Conservation (phyloP, 495 filamentous ascomycete genomes). For the Neurospora africana region DNA sequence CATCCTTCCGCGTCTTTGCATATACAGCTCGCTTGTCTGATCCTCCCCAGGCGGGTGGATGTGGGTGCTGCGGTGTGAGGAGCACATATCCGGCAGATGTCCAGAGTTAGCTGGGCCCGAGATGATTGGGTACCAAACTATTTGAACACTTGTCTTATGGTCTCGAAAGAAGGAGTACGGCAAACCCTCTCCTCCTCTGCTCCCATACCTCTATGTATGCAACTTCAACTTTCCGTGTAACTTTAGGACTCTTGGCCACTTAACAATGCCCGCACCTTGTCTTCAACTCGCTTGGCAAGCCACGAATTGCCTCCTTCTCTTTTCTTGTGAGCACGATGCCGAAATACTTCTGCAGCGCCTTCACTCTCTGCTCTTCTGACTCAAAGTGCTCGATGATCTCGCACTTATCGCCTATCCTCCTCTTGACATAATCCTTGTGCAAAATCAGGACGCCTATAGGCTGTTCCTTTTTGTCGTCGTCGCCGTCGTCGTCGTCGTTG, state of each 20-base stretch:
- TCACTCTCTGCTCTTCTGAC: constrained; percentile 41
- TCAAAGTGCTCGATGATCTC: constrained; percentile 36
- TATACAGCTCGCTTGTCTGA: background rate
- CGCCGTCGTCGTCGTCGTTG: constrained; percentile 13
- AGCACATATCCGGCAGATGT: background rate
- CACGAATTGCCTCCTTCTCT: constrained; percentile 45
- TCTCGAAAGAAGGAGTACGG: background rate
- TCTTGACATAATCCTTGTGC: constrained; percentile 47
- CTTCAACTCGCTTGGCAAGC: constrained; percentile 36
- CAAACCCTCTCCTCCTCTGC: background rate
- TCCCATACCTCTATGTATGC: background rate
- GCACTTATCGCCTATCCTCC: constrained; percentile 38
- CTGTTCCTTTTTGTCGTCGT: background rate
- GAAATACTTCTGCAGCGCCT: constrained; percentile 45
- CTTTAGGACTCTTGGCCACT: too few species aligned
- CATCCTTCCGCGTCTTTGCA: background rate
- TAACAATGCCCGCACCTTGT: constrained; percentile 2
- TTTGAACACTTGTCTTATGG: background rate
- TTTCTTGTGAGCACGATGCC: constrained; percentile 38
- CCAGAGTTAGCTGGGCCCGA: background rate
- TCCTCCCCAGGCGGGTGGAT: background rate
- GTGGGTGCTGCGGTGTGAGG: background rate
- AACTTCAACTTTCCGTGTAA: background rate
- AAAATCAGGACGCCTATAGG: constrained; percentile 37
- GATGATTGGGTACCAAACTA: background rate